Percentiles rank a stretch among this genome's conserved stretches.
These are phyloP conservation scores for Lithospermum erythrorhizon DNA, from an alignment of 257 asterid genomes.

Conservation along the genomic window DNA sequence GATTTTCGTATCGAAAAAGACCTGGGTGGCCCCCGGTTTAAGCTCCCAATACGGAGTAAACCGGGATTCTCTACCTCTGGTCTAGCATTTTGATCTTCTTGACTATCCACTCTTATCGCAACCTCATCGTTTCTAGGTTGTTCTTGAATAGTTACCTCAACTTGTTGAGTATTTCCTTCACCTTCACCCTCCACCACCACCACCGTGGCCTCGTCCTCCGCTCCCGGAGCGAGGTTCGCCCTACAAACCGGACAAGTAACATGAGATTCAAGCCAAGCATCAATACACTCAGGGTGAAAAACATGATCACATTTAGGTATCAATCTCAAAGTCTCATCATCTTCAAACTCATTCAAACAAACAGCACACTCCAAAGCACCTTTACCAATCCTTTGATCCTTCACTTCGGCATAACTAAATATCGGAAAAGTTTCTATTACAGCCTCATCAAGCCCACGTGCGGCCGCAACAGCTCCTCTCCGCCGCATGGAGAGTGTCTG, in stretches of 20 bases:
- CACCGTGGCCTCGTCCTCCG: not conserved
- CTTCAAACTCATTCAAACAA: not conserved
- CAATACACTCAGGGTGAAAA: not conserved
- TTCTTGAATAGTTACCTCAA: not conserved
- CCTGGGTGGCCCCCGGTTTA: not conserved
- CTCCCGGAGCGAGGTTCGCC: not conserved
- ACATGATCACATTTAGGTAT: not conserved
- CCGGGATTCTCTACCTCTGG: conserved; percentile 5
- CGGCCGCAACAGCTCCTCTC: conserved; percentile 11
- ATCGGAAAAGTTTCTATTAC: not conserved
- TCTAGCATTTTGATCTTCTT: not conserved
- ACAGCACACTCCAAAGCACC: not conserved
- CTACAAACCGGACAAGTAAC: not conserved
- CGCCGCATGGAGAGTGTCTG: not conserved
- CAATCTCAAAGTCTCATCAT: not conserved
- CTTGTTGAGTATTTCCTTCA: not conserved
- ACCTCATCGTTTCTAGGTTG: not conserved
- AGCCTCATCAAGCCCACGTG: not conserved
- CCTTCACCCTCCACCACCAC: not conserved
- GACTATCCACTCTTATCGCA: not conserved
- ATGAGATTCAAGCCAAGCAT: not conserved
- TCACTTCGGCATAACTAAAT: not conserved
- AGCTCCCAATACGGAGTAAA: conserved; percentile 9
- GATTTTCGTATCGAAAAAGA: not conserved
- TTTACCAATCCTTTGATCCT: not conserved